Conservation (phyloP, 331 rosid genomes). For the Acacia pycnantha region DNA sequence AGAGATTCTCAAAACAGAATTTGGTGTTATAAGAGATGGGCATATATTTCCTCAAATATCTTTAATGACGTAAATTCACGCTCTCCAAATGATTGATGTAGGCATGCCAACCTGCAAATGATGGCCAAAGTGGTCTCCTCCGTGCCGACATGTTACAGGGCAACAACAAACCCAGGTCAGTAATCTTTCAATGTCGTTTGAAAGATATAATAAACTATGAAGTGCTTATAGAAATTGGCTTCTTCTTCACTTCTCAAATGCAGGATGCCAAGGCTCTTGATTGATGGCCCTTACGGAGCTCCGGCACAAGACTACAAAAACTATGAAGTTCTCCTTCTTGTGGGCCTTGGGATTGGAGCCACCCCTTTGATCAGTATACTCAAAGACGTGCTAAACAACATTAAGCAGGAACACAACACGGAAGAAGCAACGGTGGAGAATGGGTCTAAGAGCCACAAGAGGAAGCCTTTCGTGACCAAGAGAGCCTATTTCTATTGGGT, state of each 20-base stretch:
- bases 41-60: not conserved
- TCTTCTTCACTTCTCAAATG: not conserved
- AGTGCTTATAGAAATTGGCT: not conserved
- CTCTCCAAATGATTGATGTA: constrained; percentile 28
- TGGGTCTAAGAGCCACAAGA: constrained; percentile 38
- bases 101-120: constrained; percentile 79
- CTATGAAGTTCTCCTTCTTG: constrained; percentile 78
- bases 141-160: constrained; percentile 61
- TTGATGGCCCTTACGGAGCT: constrained; percentile 93
- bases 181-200: not conserved
- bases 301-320: constrained; percentile 89
- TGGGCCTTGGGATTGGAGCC: constrained; percentile 91
- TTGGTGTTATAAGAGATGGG: not conserved
- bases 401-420: constrained; percentile 55
- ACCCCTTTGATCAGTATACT: constrained; percentile 84
- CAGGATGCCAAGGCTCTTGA: constrained; percentile 76
- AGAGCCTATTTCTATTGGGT: constrained; percentile 93
- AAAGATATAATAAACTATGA: not conserved
- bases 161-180: constrained; percentile 55
- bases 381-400: constrained; percentile 80
- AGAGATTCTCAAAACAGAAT: not conserved
- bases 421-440: constrained; percentile 49
- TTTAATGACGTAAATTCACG: constrained; percentile 8
- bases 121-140: constrained; percentile 73
- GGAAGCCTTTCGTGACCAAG: constrained; percentile 61